These are phyloP conservation scores for Lablab purpureus DNA, from an alignment of 306 rosid genomes.

Conservation along the genomic window DNA sequence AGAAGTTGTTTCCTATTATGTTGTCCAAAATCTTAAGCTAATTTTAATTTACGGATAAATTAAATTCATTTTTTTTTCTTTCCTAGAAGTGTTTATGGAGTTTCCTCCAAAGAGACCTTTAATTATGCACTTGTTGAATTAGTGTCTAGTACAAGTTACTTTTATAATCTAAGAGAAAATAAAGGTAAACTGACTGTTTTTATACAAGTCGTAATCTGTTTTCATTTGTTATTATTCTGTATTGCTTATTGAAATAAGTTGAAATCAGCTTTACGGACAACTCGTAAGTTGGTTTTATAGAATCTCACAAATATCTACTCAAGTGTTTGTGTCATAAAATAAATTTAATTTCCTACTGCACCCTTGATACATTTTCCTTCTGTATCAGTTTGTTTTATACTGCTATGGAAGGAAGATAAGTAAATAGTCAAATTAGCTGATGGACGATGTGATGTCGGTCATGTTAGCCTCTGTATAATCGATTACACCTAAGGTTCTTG, in stretches of 20 bases:
- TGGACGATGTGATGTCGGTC: neutral
- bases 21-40: no score
- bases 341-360: neutral
- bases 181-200: neutral
- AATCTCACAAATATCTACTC: neutral
- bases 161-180: neutral
- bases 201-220: neutral
- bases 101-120: neutral
- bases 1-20: no score
- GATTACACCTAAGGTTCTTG: neutral
- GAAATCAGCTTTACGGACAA: neutral
- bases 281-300: neutral
- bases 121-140: neutral
- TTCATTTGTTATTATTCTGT: neutral
- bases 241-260: neutral
- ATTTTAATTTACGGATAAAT: no score
- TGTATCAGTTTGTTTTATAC: neutral
- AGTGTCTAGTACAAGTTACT: neutral
- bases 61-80: no score
- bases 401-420: neutral
- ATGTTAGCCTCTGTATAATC: neutral
- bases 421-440: neutral
- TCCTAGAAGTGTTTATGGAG: no score
- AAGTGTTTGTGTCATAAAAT: neutral
- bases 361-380: neutral